A percentile compares a stretch with the other conserved stretches of the same genome.
phyloP scores from a whole-genome alignment of 2,329 filamentous ascomycete genomes.

The Neonectria sp. region DNA sequence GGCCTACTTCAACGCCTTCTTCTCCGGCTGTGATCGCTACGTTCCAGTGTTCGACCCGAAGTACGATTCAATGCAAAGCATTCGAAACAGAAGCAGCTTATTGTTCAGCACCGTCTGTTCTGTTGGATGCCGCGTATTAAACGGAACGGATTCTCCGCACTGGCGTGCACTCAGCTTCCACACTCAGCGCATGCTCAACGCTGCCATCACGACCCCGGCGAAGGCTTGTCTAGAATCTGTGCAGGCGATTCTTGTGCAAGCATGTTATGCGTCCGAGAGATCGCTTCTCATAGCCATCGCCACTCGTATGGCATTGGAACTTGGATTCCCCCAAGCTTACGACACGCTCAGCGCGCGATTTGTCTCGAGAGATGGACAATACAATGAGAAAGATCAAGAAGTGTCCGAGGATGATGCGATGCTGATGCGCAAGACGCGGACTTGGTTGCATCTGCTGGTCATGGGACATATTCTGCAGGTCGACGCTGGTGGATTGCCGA shows the following conservation, averaged over 20 bases:
- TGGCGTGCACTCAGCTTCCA: slow-evolving; percentile 62
- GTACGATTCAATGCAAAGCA: slow-evolving; percentile 61
- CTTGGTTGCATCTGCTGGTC: slow-evolving; percentile 68
- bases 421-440: slow-evolving; percentile 58
- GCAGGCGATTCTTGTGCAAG: slow-evolving; percentile 66
- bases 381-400: neutral
- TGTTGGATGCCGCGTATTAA: slow-evolving; percentile 63
- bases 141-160: slow-evolving; percentile 55
- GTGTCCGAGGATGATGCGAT: slow-evolving; percentile 38
- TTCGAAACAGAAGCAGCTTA: slow-evolving; percentile 63
- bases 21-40: slow-evolving; percentile 4
- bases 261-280: slow-evolving; percentile 67
- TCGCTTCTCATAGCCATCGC: slow-evolving; percentile 66
- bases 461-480: slow-evolving; percentile 65
- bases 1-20: neutral
- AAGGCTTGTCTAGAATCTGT: slow-evolving; percentile 62
- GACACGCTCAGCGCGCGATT: slow-evolving; percentile 52
- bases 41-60: slow-evolving; percentile 35
- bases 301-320: slow-evolving; percentile 64
- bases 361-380: slow-evolving; percentile 33
- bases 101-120: slow-evolving; percentile 67
- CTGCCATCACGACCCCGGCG: slow-evolving; percentile 44
- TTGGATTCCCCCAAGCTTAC: slow-evolving; percentile 61
- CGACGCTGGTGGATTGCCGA: slow-evolving; percentile 51
- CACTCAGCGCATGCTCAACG: slow-evolving; percentile 60